Evolutionary conservation across 805 yeast genomes (phyloP), one percentile per base, ranked within the genome.

Genomic region (Schwanniomyces sp.): DNA sequence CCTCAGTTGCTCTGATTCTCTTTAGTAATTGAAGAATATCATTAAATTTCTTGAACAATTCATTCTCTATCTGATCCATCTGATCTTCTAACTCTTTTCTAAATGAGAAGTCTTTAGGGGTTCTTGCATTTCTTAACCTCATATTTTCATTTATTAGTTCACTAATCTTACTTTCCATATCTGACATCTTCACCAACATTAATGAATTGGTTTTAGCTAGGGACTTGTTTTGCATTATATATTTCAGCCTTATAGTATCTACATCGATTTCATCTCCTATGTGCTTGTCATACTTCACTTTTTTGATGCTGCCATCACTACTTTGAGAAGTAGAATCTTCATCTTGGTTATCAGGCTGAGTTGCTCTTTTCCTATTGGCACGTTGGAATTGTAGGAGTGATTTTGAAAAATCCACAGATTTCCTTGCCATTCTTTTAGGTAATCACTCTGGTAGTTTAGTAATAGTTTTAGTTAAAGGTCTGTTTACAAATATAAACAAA

Each of bases 181-280:
- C 80, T 4, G 76, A 62, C 24, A 85, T 68, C 52, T 72, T 79
- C 34, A 74, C 59, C 72, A 77, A 69, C 59, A 85, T 66, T 18
- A 72, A 59, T 2, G 85, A 76, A 58, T 82, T 84, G 43, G 76
- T 78, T 51, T 74, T 79, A 0, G 88, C 88, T 25, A 86, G 63
- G n/a, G 78, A 75, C 45, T 71, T 72, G 62, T 86, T 86, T 55
- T 80, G 85, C n/a, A 58, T 59, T 5, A 61, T 42, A 45, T 69
- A 75, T 40, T 64, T 56, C 64, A 74, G 42, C 52, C 59, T 38
- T 56, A 57, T 47, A 59, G 62, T 9, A 55, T 62, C 46, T 51
- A 52, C 11, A 8, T 46, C 44, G 25, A 21, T 46, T 7, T 46
- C 28, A 25, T 48, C 28, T 11, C 34, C 43, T 14, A 28, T 25